Percentiles rank a stretch among this genome's conserved stretches.
Evolutionary conservation across 345 rosid genomes (phyloP).

Genomic region (Lepidium didymum): DNA sequence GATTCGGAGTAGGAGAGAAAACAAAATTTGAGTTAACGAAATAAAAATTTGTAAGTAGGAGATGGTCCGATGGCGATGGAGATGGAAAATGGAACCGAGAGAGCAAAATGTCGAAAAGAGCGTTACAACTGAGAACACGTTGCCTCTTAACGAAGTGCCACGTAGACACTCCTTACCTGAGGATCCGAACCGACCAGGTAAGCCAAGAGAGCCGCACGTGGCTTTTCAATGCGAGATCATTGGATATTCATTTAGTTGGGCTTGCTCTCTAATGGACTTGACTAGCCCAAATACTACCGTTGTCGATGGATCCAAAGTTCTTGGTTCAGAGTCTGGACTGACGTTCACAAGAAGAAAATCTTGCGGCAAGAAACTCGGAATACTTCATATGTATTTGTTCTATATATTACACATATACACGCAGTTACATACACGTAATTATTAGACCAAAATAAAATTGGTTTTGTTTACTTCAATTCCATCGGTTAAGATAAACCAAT

Average conservation of each 20-base stretch:
- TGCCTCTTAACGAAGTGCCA: not conserved
- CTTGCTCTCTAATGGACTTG: not conserved
- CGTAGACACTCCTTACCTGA: constrained; percentile 17
- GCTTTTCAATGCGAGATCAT: not conserved
- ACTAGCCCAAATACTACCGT: no score
- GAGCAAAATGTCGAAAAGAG: constrained; percentile 13
- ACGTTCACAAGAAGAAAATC: no score
- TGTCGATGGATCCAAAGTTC: no score
- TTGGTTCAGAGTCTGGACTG: no score
- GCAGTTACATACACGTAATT: no score
- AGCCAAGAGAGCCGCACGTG: not conserved
- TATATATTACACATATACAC: no score
- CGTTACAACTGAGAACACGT: constrained; percentile 19
- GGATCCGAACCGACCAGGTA: constrained; percentile 10
- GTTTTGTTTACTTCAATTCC: no score
- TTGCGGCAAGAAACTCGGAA: no score
- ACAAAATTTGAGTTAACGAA: not conserved
- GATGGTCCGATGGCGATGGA: constrained; percentile 18
- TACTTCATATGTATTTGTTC: no score
- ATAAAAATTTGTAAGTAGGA: not conserved
- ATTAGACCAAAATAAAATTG: no score
- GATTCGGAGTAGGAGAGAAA: not conserved
- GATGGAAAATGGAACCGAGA: not conserved
- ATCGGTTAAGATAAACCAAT: no score
- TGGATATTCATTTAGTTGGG: not conserved